Evolutionary conservation across 2,329 filamentous ascomycete genomes (phyloP), one percentile per base, ranked within the genome.

Genomic region (Claviceps fusiformis): DNA sequence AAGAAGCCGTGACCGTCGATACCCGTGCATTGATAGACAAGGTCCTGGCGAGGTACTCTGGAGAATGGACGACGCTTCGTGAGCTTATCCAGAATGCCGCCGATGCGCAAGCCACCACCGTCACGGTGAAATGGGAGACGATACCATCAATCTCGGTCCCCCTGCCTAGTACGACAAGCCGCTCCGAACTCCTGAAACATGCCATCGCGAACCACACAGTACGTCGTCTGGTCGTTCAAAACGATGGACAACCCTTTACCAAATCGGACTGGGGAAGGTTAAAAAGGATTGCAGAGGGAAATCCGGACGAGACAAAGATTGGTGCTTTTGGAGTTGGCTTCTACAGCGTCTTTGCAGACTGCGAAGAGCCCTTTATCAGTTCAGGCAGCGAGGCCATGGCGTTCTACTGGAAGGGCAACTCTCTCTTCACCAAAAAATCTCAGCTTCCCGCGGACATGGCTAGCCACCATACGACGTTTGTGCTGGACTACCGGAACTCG

Each of bases 391-490:
- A 95, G 70, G 91, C 90, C 43, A 96, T 98, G 89, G 92, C 92
- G 0, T 98, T 98, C 66, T 98, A 96, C 73, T 98, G 93, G 95
- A 97, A 96, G 69, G 91, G 87, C n/a, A 97, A 97, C 68, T 89
- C 89, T 5, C 78, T 98, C 1, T 97, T 95, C 68, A 98, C 95
- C 29, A 86, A 91, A 63, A 88, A 89, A 62, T 78, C 93, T 27
- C 83, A 84, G 61, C 72, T 96, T 8, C 83, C 86, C 1, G 75
- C 81, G 49, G 80, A 81, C 29, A 78, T 89, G 64, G 72, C 76
- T 17, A 86, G 77, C 55, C 75, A 75, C 37, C 81, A 92, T 62
- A 98, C 95, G 2, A 87, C 86, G n/a, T 98, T 98, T 66, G 84
- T 96, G 50, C 78, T 98, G 50, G 91, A 97, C 66, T 96, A 97